Base-by-base conservation (phyloP, 371 early-diverging fungal species). In the Pancytospora epiphaga region DNA sequence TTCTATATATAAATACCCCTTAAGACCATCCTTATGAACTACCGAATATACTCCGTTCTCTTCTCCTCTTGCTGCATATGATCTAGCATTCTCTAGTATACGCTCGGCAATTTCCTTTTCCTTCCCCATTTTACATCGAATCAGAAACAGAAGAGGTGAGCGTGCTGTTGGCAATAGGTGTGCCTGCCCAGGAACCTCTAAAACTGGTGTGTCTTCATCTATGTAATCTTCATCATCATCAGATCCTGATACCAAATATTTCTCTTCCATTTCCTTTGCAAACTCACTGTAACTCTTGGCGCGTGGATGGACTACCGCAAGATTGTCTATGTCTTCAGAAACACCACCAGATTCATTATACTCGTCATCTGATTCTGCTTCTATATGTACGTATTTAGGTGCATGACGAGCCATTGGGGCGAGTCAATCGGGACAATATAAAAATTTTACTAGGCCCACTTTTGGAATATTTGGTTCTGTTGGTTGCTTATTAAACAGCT, bases 1-100 rank as follows among this genome's bases (percentile, higher is more conserved):
- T 81, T 97, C 98, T 58, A 97, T 84, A 73, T 97, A 97, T 12
- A 97, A 83, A 81, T 91, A 94, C 0, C 96, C 98, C 63, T 88
- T 86, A 27, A 93, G 80, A 0, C 89, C 86, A 65, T 94, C 94
- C 58, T 94, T 85, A 29, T 86, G 84, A 74, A 92, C 89, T 18
- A 85, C 89, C 51, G 62, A 25, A 18, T 85, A 12, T 3, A 63
- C 39, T 9, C 58, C 52, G 6, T 4, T 1, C 43, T 6, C 18
- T 4, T 3, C 58, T 25, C 2, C 22, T 12, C 9, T 33, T 15
- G 2, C 9, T 2, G 1, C 9, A 61, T 25, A 2, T 22, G 3
- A 1, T 29, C 4, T 25, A 56, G 27, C 51, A 37, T 33, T 66
- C 30, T 66, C 74, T 29, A 64, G 22, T 27, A 80, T 71, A 12